phyloP scores from a whole-genome alignment of 2,329 filamentous ascomycete genomes.

The Penicillium expansum region DNA sequence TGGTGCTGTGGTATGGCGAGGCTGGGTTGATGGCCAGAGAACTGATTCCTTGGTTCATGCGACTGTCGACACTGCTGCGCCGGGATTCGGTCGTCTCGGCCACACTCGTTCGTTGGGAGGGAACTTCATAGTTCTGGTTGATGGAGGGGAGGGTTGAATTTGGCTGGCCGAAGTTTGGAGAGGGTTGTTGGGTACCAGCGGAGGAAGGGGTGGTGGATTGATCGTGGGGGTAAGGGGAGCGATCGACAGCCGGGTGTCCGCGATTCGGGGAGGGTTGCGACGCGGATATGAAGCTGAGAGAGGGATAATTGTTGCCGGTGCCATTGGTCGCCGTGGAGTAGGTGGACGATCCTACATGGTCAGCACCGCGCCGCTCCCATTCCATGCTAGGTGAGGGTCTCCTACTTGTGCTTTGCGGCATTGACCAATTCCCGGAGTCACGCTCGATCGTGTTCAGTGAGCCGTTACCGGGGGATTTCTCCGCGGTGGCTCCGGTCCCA shows the following conservation, averaged over 20 bases:
- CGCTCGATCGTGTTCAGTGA: slow-evolving; percentile 50
- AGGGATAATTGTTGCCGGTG: slow-evolving; percentile 42
- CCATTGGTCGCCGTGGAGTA: slow-evolving; percentile 49
- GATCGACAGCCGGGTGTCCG: slow-evolving; percentile 39
- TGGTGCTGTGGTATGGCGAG: slow-evolving; percentile 49
- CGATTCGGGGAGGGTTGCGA: slow-evolving; percentile 48
- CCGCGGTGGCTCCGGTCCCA: slow-evolving; percentile 29
- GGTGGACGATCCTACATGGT: slow-evolving; percentile 45
- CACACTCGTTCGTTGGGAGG: slow-evolving; percentile 44
- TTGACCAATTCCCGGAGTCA: slow-evolving; percentile 60
- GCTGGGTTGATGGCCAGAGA: slow-evolving; percentile 47
- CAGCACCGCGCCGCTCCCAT: slow-evolving; percentile 22
- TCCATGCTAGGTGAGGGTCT: slow-evolving; percentile 16
- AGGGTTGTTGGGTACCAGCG: slow-evolving; percentile 37
- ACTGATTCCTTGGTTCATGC: slow-evolving; percentile 50
- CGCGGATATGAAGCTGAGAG: slow-evolving; percentile 45
- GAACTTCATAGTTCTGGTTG: slow-evolving; percentile 57
- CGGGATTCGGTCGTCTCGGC: slow-evolving; percentile 47
- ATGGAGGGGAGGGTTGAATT: slow-evolving; percentile 54
- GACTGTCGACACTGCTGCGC: slow-evolving; percentile 50
- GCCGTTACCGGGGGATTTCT: slow-evolving; percentile 44
- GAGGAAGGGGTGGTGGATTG: slow-evolving; percentile 39
- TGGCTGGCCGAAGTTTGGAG: slow-evolving; percentile 40
- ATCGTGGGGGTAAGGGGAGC: slow-evolving; percentile 43
- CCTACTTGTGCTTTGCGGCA: slow-evolving; percentile 58